Base-by-base conservation (phyloP, 1,139 yeast genomes). In the Geotrichum histeridarum region DNA sequence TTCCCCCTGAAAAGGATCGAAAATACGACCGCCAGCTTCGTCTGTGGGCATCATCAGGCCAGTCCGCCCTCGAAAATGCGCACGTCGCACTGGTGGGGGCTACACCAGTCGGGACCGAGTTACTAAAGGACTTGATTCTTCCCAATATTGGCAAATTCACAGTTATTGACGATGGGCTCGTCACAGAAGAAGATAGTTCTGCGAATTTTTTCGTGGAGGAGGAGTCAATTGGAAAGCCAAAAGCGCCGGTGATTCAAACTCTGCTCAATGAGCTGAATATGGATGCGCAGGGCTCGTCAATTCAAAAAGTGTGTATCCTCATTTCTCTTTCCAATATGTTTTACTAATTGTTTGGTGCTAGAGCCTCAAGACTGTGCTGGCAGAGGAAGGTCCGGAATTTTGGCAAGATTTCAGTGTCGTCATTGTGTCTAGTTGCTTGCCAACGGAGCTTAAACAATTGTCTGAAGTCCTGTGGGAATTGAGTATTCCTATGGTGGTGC, bases 41-140 rank as follows among this genome's bases (percentile, higher is more conserved):
- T 42, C 73, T 93, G 17, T 93, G 99, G 99, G 93, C 89, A 0
- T 64, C 78, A 0, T 70, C 78, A 1, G 98, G 98, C 2, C 99
- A 93, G 64, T 62, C 71, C 7, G 75, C 77, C 2, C 73, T 93
- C 37, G 81, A 81, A 51, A 65, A 68, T 2, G 74, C 93, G 0
- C 82, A 78, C 56, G 76, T 90, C 1, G 79, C 89, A 54, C 69
- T 89, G 9, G 62, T 89, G 6, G 82, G 83, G 50, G 83, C 83
- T 11, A 74, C 82, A 1, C 69, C 83, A 0, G 74, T 82, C 0
- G 84, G 88, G 1, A 71, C 84, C 1, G 98, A 93, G 67, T 71
- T 82, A 12, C 68, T 87, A 55, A 91, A 91, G 72, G 89, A 90
- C 67, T 72, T 91, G 58, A 81, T 87, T 1, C 73, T 93, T 35